phyloP scores from a whole-genome alignment of 2,329 filamentous ascomycete species.

The Coniochaeta prunicola region DNA sequence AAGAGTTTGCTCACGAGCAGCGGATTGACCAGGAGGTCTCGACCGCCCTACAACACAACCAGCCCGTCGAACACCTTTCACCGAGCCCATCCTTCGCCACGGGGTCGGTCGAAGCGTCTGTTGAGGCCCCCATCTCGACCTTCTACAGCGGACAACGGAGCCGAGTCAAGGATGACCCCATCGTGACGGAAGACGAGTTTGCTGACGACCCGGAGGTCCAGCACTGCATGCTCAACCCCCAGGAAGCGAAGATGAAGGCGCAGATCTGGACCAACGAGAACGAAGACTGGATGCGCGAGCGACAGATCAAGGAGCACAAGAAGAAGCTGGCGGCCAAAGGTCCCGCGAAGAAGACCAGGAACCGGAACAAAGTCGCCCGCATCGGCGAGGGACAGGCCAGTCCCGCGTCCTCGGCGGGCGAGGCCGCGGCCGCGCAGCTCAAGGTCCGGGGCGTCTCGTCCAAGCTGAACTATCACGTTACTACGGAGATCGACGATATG shows the following conservation, averaged over 20 bases:
- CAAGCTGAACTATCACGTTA: constrained; percentile 60
- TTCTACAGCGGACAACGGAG: not conserved
- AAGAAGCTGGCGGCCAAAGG: constrained; percentile 46
- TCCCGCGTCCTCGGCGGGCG: constrained; percentile 59
- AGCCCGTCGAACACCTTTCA: not conserved
- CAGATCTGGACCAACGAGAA: constrained; percentile 93
- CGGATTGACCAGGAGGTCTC: not conserved
- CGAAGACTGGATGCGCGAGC: constrained; percentile 81
- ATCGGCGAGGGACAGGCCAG: constrained; percentile 61
- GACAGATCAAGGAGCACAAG: constrained; percentile 64
- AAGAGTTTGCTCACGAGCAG: not conserved
- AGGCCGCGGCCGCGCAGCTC: constrained; percentile 62
- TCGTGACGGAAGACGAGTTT: constrained; percentile 76
- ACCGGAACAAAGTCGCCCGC: constrained; percentile 45
- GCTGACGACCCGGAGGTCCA: constrained; percentile 81
- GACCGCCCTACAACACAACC: not conserved
- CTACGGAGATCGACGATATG: constrained; percentile 48
- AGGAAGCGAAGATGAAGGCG: constrained; percentile 78
- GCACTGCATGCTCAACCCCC: constrained; percentile 66
- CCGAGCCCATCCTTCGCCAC: not conserved
- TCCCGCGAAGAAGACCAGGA: constrained; percentile 33
- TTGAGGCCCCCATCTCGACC: not conserved
- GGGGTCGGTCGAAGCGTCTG: not conserved
- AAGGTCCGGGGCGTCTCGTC: constrained; percentile 64
- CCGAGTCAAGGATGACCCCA: constrained; percentile 47